Conservation (phyloP, 75 land plant genomes). For the Cunninghamia lanceolata region DNA sequence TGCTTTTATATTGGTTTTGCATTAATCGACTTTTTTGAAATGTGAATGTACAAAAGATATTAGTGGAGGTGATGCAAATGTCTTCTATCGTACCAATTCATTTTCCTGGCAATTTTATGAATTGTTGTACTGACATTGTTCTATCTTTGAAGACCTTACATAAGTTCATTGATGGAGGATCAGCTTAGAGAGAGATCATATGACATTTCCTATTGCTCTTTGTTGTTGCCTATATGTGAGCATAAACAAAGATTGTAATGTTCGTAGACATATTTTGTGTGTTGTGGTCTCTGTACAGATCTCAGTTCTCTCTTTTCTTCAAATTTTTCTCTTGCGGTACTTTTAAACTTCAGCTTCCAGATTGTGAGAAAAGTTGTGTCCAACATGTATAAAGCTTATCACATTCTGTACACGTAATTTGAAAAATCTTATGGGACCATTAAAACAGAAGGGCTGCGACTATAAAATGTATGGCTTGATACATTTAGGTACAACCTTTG, state of each 20-base stretch:
- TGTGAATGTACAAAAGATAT: conserved; percentile 3
- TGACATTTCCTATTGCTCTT: not conserved
- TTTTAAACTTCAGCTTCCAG: not conserved
- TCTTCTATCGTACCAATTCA: not conserved
- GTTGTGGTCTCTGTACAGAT: not conserved
- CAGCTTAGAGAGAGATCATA: conserved; percentile 4
- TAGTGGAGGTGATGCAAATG: not conserved
- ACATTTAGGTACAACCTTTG: not conserved
- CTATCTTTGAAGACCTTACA: not conserved
- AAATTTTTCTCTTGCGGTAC: not conserved
- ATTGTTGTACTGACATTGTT: not conserved
- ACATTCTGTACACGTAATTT: not conserved
- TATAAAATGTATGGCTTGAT: not conserved
- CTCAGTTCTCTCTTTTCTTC: not conserved
- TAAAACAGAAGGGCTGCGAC: not conserved
- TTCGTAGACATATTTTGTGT: not conserved
- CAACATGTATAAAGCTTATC: not conserved
- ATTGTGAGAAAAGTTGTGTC: no score
- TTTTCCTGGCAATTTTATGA: not conserved
- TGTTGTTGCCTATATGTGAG: not conserved
- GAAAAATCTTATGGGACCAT: not conserved
- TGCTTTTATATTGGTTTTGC: conserved; percentile 1
- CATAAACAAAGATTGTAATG: not conserved
- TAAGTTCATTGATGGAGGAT: not conserved
- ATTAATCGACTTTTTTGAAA: not conserved